Base-by-base conservation (phyloP, 2,329 filamentous ascomycete species). In the Cercospora sp. region DNA sequence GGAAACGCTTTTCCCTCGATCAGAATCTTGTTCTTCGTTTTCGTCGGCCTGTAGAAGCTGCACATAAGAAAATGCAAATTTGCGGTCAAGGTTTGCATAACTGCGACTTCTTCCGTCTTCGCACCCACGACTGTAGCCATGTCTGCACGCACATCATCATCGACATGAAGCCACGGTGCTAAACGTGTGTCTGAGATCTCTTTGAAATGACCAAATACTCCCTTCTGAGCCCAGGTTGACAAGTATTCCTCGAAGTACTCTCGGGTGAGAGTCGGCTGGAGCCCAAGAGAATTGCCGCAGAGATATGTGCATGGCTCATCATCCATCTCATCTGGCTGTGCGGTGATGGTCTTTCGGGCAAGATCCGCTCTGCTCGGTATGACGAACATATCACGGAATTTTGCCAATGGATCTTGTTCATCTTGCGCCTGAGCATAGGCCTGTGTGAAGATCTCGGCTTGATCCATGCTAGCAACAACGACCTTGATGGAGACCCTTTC, bases 1-100 rank as follows among this genome's bases (percentile, higher is more conserved):
- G 93, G 94, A 73, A 97, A 97, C 0, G 93, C 92, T 76, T 93
- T 93, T 79, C 91, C 92, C 79, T 97, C 93, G n/a, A 94, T 84
- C 63, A 96, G 90, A 70, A 97, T 90, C 82, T 94, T 95, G 81
- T 90, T 90, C 45, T 80, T 84, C 76, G 86, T 82, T 58, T 82
- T 80, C 0, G 85, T 90, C 0, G 92, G 92, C 63, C 82, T 84
- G 81, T 94, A 97, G 81, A 97, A 96, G 79, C 90, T 92, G 7
- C 91, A 89, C 89, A 97, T 89, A 75, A 95, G 82, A 16, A 96
- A 79, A 78, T 97, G 92, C 68, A 97, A 78, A 78, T 96, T 96
- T 23, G 86, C 88, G 1, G 92, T 97, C 75, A 97, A 80, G 0
- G 91, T 94, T 77, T 93, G 92, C 93, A 97, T 97, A 60, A 94